Evolutionary conservation across 176 grass and related monocot species (phyloP), one percentile per base, ranked within the genome.

Genomic region (Pontederia paniculata): DNA sequence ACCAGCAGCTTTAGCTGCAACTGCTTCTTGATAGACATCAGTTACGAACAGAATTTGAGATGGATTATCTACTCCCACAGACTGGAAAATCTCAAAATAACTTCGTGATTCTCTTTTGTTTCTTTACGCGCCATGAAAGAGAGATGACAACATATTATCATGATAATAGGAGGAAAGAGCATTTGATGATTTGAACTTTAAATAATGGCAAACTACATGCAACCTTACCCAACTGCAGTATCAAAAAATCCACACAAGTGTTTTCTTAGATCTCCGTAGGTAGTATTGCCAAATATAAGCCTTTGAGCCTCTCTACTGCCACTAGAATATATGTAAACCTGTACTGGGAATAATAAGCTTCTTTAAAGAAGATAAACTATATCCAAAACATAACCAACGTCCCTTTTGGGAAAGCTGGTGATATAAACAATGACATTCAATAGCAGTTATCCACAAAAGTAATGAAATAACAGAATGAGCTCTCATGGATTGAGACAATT

Each of bases 251-350:
- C 91, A 77, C 65, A 87, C 12, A 97, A 54, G 65, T 77, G 87
- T 44, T 73, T 77, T 41, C 86, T 79, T 51, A 97, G 67, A 57
- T 97, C 91, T 43, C 91, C 91, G 17, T 77, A 88, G 0, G 65
- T 43, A 64, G 86, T 88, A 58, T 97, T 80, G 15, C 86, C 86
- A 82, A 97, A 97, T 63, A 97, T 66, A 74, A 97, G 82, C 72
- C 77, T 87, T 48, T 97, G 91, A 10, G 86, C 91, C 78, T 97
- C 91, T 74, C 91, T 81, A 47, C 91, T 97, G 56, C 91, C 91
- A 81, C 91, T 97, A 48, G 86, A 97, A 70, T 97, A 97, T 84
- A 97, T 88, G 72, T 90, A 97, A 58, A 90, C 77, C 91, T 97
- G 74, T 62, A 76, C 63, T 17, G 50, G 42, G 67, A 76, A 51